Evolutionary conservation across 2,329 filamentous ascomycete species (phyloP), one percentile per base, ranked within the genome.

Genomic region (Aspergillus arachidicola): DNA sequence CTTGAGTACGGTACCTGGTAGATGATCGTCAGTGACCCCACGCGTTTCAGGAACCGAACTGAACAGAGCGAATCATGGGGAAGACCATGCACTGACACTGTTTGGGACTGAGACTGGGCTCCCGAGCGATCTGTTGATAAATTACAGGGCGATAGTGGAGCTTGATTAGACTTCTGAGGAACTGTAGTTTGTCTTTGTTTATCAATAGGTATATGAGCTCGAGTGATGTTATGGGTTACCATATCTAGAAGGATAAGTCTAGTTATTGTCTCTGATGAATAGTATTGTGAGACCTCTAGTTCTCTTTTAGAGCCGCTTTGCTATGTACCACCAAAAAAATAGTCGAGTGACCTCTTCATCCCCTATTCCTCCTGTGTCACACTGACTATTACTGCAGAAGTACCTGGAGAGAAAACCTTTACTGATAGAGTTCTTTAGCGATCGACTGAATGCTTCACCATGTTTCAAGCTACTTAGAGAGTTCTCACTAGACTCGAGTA

Each of bases 91-190:
- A 26, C 26, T 53, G 23, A 36, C n/a, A 12, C 16, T 53, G 59
- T 61, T 43, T 57, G 54, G 51, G 26, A 61, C 32, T 61, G 54
- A 61, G 54, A 61, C 59, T 41, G 32, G 5, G 46, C 23, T 32
- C 23, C 26, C 28, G 45, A 34, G 16, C 43, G 34, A 45, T 61
- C 51, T 34, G 7, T 26, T n/a, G 57, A 36, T 51, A 50, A 38
- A 50, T 28, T 51, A 32, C 14, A 51, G 30, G 43, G 32, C 51
- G 36, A 19, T 1, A n/a, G 51, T 54, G 51, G 51, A 36, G 14
- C 28, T 3, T 11, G 28, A 28, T 34, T 36, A 23, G n/a, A 36
- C 19, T 23, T 54, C 30, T 21, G 19, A 21, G 10, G 51, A 54
- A 54, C 32, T 54, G 30, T 7, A 54, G 51, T 54, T 54, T 54